Conservation (phyloP, 495 filamentous ascomycete genomes). For the Monascus purpureus region DNA sequence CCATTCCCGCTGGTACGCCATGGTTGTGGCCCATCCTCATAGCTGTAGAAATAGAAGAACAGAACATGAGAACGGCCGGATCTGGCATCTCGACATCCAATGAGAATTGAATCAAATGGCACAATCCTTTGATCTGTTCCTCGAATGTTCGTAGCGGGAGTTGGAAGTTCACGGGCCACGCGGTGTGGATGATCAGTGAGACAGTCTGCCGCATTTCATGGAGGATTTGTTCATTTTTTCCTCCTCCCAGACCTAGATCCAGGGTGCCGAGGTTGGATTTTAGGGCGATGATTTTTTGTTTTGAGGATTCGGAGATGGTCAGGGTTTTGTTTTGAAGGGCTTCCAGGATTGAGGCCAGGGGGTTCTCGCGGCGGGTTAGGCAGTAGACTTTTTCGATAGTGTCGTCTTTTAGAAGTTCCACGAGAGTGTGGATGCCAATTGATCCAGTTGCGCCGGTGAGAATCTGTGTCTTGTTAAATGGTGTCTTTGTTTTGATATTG, state of each 20-base stretch:
- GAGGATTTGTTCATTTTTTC: conserved; percentile 5
- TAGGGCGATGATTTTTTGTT: conserved; percentile 24
- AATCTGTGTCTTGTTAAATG: conserved; percentile 26
- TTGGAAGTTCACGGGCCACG: conserved; percentile 48
- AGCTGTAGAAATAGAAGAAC: conserved; percentile 34
- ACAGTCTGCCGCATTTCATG: conserved; percentile 23
- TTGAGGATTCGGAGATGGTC: conserved; percentile 8
- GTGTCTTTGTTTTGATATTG: too few relatives aligned
- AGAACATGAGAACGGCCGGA: conserved; percentile 37
- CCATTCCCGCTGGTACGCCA: conserved; percentile 18
- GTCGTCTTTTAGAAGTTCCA: conserved; percentile 29
- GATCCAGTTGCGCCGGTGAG: conserved; percentile 47
- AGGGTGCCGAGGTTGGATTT: conserved; percentile 23
- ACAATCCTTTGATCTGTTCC: conserved; percentile 33
- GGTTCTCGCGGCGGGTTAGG: conserved; percentile 28
- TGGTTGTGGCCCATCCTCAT: not conserved
- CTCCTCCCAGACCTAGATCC: conserved; percentile 27
- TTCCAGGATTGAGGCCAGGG: conserved; percentile 12
- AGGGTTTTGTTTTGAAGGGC: conserved; percentile 25
- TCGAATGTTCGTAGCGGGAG: conserved; percentile 23
- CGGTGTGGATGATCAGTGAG: conserved; percentile 39
- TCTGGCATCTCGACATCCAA: conserved; percentile 23
- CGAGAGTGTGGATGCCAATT: conserved; percentile 40
- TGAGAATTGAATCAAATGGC: conserved; percentile 41
- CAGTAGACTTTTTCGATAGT: conserved; percentile 36